These are phyloP conservation scores for Iris macrosiphon DNA, from an alignment of 106 monocot genomes.

Conservation along the genomic window DNA sequence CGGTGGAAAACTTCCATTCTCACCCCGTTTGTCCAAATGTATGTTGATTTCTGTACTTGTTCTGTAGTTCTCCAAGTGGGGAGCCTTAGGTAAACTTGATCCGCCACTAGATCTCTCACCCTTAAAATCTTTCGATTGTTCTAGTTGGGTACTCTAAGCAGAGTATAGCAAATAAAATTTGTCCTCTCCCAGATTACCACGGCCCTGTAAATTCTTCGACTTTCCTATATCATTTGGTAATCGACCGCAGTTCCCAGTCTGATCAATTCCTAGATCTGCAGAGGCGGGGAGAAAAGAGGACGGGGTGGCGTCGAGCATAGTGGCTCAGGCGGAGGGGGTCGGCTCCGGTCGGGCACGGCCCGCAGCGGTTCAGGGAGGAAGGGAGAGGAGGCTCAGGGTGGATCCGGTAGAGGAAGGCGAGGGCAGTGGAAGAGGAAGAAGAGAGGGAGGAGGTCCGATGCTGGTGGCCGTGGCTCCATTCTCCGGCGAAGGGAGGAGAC, in stretches of 20 bases:
- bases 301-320: too few species aligned
- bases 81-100: constrained; percentile 40
- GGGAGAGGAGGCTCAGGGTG: too few species aligned
- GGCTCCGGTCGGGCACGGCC: too few species aligned
- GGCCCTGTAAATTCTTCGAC: constrained; percentile 2
- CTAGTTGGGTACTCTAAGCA: constrained; percentile 42
- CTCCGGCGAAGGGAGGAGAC: too few species aligned
- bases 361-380: too few species aligned
- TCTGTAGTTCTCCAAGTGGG: constrained; percentile 65
- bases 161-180: constrained; percentile 32
- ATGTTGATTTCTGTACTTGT: constrained; percentile 30
- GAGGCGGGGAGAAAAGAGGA: too few species aligned
- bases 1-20: constrained; percentile 48
- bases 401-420: too few species aligned
- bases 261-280: too few species aligned
- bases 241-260: neutral
- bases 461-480: too few species aligned
- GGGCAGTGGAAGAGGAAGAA: too few species aligned
- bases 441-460: too few species aligned
- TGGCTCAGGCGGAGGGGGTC: too few species aligned
- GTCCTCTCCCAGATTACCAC: constrained; percentile 3
- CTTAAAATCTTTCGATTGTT: constrained; percentile 16
- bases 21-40: constrained; percentile 31
- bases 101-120: neutral
- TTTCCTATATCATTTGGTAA: neutral